These are phyloP conservation scores for Boletus semigastroideus DNA, from an alignment of 1,284 basidiomycete genomes.

Conservation along the genomic window DNA sequence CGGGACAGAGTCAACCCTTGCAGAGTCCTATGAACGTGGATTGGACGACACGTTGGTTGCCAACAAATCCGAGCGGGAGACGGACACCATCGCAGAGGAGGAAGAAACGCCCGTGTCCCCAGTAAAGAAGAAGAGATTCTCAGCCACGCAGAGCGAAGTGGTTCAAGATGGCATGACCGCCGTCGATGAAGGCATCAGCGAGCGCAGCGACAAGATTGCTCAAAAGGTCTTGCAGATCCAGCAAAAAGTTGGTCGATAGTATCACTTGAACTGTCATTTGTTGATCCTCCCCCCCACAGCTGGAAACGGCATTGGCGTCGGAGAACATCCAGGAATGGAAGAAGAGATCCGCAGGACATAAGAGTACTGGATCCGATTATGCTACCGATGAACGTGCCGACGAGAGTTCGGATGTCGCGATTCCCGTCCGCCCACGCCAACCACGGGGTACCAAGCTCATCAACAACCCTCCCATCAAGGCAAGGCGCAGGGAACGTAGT, in stretches of 20 bases:
- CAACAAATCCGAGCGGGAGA: conserved; percentile 44
- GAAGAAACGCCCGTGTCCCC: conserved; percentile 46
- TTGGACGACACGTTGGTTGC: conserved; percentile 38
- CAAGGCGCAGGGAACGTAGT: conserved; percentile 36
- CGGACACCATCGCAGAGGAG: conserved; percentile 53
- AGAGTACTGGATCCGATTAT: conserved; percentile 26
- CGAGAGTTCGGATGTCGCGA: conserved; percentile 34
- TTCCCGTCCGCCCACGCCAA: conserved; percentile 27
- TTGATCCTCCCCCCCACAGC: conserved; percentile 39
- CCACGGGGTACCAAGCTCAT: conserved; percentile 29
- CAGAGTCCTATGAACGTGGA: conserved; percentile 56
- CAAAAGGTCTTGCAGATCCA: conserved; percentile 82
- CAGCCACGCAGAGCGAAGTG: conserved; percentile 56
- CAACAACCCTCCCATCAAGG: conserved; percentile 32
- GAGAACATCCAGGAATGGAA: conserved; percentile 51
- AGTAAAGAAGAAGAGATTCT: conserved; percentile 71
- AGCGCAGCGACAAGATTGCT: conserved; percentile 79
- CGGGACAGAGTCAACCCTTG: conserved; percentile 72
- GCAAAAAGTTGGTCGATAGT: conserved; percentile 57
- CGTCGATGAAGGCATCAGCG: conserved; percentile 79
- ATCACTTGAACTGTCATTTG: not conserved
- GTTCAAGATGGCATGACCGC: conserved; percentile 77
- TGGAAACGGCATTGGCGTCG: conserved; percentile 66
- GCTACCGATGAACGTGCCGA: conserved; percentile 34
- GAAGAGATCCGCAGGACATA: conserved; percentile 29